These are phyloP conservation scores for Candida boleticola DNA, from an alignment of 805 yeast species.

Conservation along the genomic window DNA sequence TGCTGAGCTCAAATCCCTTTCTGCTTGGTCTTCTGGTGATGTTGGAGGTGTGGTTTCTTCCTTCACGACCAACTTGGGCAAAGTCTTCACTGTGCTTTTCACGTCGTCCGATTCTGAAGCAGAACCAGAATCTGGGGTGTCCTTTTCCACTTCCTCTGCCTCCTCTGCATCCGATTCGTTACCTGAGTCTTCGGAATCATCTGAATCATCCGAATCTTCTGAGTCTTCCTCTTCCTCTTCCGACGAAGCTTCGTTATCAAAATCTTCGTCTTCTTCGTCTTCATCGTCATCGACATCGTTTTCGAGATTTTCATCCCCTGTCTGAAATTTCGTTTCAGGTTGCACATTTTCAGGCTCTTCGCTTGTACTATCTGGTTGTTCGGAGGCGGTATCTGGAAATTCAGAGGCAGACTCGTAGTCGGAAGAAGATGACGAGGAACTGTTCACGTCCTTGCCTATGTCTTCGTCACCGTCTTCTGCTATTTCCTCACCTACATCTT, in stretches of 20 bases:
- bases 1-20: background rate
- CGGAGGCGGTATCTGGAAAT: slow-evolving; percentile 13
- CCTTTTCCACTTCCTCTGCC: background rate
- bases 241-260: slow-evolving; percentile 7
- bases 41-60: slow-evolving; percentile 28
- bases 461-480: slow-evolving; percentile 11
- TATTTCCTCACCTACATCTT: slow-evolving; percentile 18
- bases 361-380: slow-evolving; percentile 1
- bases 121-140: slow-evolving; percentile 1
- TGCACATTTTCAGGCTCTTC: background rate
- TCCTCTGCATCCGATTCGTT: slow-evolving; percentile 7
- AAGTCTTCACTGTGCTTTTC: background rate
- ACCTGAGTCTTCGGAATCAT: slow-evolving; percentile 3
- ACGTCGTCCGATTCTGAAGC: background rate
- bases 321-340: background rate
- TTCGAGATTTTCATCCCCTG: background rate
- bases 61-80: background rate
- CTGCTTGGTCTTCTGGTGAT: slow-evolving; percentile 26
- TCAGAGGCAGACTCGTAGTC: slow-evolving; percentile 35
- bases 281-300: slow-evolving; percentile 7
- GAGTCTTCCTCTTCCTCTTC: slow-evolving; percentile 12
- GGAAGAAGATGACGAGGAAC: slow-evolving; percentile 18
- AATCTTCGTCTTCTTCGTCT: slow-evolving; percentile 9
- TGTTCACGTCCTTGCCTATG: slow-evolving; percentile 10
- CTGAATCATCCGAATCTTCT: too few relatives aligned